Base-by-base conservation (phyloP, 805 yeast species). In the Starmerella scarabaei region DNA sequence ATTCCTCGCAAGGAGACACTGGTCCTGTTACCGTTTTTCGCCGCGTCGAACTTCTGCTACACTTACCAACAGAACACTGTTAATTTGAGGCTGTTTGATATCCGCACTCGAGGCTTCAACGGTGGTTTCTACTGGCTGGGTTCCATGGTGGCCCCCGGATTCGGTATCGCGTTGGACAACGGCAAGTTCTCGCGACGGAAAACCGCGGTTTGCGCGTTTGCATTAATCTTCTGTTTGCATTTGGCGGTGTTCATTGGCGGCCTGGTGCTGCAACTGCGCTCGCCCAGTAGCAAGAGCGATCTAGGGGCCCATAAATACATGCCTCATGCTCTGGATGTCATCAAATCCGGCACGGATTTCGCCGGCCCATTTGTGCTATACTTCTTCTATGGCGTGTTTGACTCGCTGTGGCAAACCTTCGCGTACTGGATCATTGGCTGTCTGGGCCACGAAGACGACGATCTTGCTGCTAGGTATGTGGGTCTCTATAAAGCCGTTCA, bases 401-500 rank as follows among this genome's bases (percentile, higher is more conserved):
- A 75, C 54, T 74, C 80, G 31, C 56, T 74, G 38, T 75, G 66
- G 67, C 80, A 75, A 58, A 65, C 74, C 19, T 73, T 58, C 51
- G 63, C 67, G 37, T 70, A 72, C 58, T 75, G 78, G 75, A 47
- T 69, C 32, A 61, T 75, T 61, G 80, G 80, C 33, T 66, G 76
- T 32, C 54, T 75, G 41, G 44, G 47, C 15, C 18, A 20, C 8
- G 30, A 36, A 15, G 43, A 43, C 66, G 72, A 59, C 71, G 68
- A 55, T 61, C 65, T 30, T 73, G 77, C 20, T 55, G 73, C 43
- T 70, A 71, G 50, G 24, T 45, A 45, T 20, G 75, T 76, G 16
- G 78, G 78, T 30, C 71, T 71, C 55, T 75, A 73, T 62, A 75
- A 75, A 61, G 73, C 76, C 42, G 56, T 75, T 43, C 80, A 75